Evolutionary conservation across 169 alveolate species (phyloP), one percentile per base, ranked within the genome.

Genomic region (Eimeria zaria): DNA sequence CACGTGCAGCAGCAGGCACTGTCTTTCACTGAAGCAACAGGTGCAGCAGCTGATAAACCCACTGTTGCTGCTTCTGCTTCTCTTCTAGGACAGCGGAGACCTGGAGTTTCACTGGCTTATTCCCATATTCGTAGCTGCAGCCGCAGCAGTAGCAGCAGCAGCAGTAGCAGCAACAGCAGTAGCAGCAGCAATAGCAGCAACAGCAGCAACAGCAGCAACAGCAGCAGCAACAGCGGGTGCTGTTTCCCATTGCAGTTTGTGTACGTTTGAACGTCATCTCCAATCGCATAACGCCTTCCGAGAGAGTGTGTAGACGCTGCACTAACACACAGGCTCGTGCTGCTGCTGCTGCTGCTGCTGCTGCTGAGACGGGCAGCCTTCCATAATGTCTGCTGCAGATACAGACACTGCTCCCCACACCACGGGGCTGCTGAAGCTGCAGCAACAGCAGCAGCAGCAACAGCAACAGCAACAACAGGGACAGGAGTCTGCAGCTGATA

Each of bases 391-490:
- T n/a, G 73, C 91, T 33, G 91, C 91, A n/a, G 91, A 83, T 30
- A 55, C 91, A 53, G 74, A 83, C 73, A 83, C 91, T 16, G 46
- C 91, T 12, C 91, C 91, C 76, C 69, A 83, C 91, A 53, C 7
- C 33, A 74, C 91, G 27, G 73, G 91, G 73, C 74, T 83, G 55
- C 91, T 83, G 74, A 83, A 83, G 91, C 91, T 83, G 74, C 91
- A 83, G 91, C 91, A 83, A 53, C 91, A 83, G 91, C 91, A 83
- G 91, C 88, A 78, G 62, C 88, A 24, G 48, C 58, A 14, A 51
- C 48, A 14, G 84, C 84, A 27, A 51, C 84, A 27, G 84, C 89
- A 41, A 41, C 89, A 44, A 51, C 41, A 73, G 55, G 84, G 84
- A 69, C 89, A 83, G 91, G 67, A 83, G 73, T 39, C 69, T 22